Evolutionary conservation across 1,284 basidiomycete genomes (phyloP), one percentile per base, ranked within the genome.

Genomic region (Coniferiporia weirii): DNA sequence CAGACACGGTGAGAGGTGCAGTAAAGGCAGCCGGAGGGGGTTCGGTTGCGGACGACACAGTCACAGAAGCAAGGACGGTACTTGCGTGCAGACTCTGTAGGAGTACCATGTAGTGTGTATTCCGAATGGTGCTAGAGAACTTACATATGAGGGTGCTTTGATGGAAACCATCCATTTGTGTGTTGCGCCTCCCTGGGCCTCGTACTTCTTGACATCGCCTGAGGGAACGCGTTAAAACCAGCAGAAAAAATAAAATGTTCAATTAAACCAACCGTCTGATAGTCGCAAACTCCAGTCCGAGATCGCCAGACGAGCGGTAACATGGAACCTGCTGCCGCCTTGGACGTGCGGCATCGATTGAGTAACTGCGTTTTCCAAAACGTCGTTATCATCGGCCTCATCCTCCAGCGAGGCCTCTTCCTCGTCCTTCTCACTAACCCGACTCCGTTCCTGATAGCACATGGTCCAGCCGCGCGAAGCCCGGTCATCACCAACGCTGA

Each of bases 161-260:
- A 88, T 76, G 0, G 77, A 78, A 17, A 91, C 70, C 76, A 86
- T 84, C 89, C 88, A 91, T 62, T 80, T 81, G 68, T 89, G 84
- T 0, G 83, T 82, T 65, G 83, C 76, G 3, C 72, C 67, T 45
- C 66, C 61, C 17, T 70, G 65, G 20, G 67, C 65, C n/a, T 61
- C 2, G 65, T 59, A 27, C 80, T 81, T 51, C 75, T 60, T 44
- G 73, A 36, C 77, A 83, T 86, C 61, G 1, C 48, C 15, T 35
- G 22, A 62, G 53, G 43, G 59, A 47, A 44, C 38, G 9, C 3
- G 34, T 47, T 44, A 60, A 54, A 52, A 34, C 15, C 2, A 45
- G 49, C 32, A 48, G 63, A 64, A 20, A 57, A 53, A 32, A 22
- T 44, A 17, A 50, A 52, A 52, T n/a, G 19, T 35, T 13, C 20